Evolutionary conservation across 202 grass and related monocot genomes (phyloP).

Genomic region (Zoysia matrella): DNA sequence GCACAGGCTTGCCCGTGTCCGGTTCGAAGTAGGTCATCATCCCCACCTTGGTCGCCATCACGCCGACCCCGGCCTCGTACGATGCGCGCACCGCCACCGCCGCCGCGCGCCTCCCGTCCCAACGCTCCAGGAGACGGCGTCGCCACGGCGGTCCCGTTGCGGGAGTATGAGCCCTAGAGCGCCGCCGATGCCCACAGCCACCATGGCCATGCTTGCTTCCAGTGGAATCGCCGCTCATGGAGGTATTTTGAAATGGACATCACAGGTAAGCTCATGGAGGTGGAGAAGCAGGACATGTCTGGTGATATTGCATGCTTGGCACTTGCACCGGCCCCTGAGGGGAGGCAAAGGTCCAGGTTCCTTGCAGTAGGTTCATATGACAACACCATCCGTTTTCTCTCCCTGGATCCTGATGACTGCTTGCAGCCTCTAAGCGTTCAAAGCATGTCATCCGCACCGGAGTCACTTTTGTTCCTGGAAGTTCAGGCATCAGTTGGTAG

Average conservation of each 20-base stretch:
- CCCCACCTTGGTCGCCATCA: constrained; percentile 96
- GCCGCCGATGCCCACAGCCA: constrained; percentile 44
- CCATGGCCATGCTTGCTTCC: constrained; percentile 51
- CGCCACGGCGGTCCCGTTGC: neutral
- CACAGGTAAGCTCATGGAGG: constrained; percentile 96
- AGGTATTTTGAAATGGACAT: constrained; percentile 98
- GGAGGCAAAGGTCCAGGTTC: constrained; percentile 87
- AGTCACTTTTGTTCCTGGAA: constrained; percentile 90
- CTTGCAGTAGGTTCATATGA: constrained; percentile 98
- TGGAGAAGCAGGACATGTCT: constrained; percentile 97
- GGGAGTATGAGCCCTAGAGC: constrained; percentile 32
- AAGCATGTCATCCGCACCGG: constrained; percentile 86
- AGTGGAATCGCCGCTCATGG: constrained; percentile 44
- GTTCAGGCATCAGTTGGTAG: constrained; percentile 85
- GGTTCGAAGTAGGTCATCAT: constrained; percentile 99
- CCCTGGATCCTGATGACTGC: constrained; percentile 91
- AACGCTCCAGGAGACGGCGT: neutral
- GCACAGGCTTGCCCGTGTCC: constrained; percentile 64
- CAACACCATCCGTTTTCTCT: constrained; percentile 91
- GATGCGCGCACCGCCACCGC: constrained; percentile 54
- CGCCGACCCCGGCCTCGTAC: constrained; percentile 76
- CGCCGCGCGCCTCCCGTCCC: constrained; percentile 15
- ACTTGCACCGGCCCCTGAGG: constrained; percentile 88
- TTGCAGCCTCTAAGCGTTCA: constrained; percentile 90
- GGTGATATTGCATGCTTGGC: constrained; percentile 94